Percentiles rank a stretch among this genome's conserved stretches.
Evolutionary conservation across 352 stramenopile genomes (phyloP).

Genomic region (Globisporangium okanoganense): DNA sequence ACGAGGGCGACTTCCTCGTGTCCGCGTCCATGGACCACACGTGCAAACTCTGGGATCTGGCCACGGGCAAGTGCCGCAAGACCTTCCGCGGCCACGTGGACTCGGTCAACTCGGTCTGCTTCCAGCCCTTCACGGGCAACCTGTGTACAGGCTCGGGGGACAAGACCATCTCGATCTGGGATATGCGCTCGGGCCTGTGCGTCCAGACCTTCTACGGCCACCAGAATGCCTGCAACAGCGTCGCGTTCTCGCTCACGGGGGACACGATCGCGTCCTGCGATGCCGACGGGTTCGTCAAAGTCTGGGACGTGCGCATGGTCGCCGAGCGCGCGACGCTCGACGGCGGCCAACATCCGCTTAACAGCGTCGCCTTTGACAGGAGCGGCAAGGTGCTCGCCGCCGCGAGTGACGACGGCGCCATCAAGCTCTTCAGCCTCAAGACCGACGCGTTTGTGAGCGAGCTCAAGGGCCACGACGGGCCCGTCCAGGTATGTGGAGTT

Average conservation of each 20-base stretch:
- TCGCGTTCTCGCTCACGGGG: constrained; percentile 81
- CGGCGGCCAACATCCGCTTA: constrained; percentile 86
- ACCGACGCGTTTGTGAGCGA: constrained; percentile 61
- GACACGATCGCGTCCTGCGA: constrained; percentile 92
- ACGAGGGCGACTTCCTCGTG: constrained; percentile 92
- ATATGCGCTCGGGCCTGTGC: constrained; percentile 89
- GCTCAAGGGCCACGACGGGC: constrained; percentile 89
- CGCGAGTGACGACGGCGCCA: constrained; percentile 87
- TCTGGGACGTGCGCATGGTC: constrained; percentile 96
- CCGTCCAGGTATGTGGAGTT: constrained; percentile 81
- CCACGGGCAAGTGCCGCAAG: constrained; percentile 86
- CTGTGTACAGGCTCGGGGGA: constrained; percentile 91
- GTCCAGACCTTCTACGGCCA: constrained; percentile 95
- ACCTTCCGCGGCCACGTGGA: constrained; percentile 94
- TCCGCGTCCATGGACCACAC: constrained; percentile 94
- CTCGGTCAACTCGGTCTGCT: constrained; percentile 91
- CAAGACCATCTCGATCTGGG: constrained; percentile 95
- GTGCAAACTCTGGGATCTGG: constrained; percentile 91
- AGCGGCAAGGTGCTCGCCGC: constrained; percentile 80
- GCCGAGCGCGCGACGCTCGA: constrained; percentile 86
- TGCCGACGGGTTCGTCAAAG: constrained; percentile 92
- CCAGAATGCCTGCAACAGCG: constrained; percentile 92
- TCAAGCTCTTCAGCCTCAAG: constrained; percentile 89
- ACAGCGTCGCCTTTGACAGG: constrained; percentile 89
- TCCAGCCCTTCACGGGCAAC: constrained; percentile 93